A percentile compares a stretch with the other conserved stretches of the same genome.
phyloP scores from a whole-genome alignment of 106 monocot genomes.

The Dendrobium officinale region DNA sequence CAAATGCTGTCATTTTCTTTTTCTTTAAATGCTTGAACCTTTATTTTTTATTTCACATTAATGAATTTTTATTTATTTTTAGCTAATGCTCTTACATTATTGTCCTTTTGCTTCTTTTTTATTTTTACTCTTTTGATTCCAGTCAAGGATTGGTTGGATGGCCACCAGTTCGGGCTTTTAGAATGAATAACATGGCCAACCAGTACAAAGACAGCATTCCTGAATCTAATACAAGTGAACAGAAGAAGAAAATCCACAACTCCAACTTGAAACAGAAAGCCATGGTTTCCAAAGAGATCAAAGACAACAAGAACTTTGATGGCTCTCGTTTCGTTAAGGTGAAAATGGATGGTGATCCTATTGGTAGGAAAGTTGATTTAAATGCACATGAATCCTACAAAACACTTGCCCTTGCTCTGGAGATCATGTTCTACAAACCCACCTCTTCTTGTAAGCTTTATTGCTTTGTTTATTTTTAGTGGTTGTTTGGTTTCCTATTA shows the following conservation, averaged over 20 bases:
- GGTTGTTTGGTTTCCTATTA: too few relatives aligned
- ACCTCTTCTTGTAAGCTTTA: not conserved
- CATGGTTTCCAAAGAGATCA: not conserved
- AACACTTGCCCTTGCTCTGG: conserved; percentile 30
- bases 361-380: conserved; percentile 49
- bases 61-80: too few relatives aligned
- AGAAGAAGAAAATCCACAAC: not conserved
- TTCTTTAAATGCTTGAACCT: too few relatives aligned
- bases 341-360: conserved; percentile 49
- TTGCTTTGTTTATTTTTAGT: too few relatives aligned
- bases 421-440: conserved; percentile 37
- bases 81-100: too few relatives aligned
- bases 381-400: conserved; percentile 25
- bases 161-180: not conserved
- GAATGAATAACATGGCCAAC: conserved; percentile 3
- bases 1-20: too few relatives aligned
- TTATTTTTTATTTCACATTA: too few relatives aligned
- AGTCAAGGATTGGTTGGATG: not conserved
- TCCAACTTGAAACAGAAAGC: not conserved
- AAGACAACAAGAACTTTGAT: not conserved
- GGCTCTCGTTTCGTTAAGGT: conserved; percentile 32
- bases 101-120: not conserved
- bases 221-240: not conserved
- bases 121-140: not conserved
- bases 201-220: not conserved